phyloP scores from a whole-genome alignment of 768 basidiomycete genomes.

The Boletus sp. region DNA sequence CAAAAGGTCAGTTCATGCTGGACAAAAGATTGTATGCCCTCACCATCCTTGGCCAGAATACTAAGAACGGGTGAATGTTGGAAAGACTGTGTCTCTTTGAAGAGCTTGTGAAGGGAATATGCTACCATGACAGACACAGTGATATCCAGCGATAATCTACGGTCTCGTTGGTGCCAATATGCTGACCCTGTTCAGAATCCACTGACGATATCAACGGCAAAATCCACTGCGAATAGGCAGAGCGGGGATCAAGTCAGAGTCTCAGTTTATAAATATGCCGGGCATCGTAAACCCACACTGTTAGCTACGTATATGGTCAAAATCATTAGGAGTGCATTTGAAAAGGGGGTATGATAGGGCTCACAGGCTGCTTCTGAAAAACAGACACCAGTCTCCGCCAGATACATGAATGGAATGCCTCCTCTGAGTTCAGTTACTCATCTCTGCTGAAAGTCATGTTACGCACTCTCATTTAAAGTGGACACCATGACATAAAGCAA shows the following conservation, averaged over 20 bases:
- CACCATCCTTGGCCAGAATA: conserved; percentile 8
- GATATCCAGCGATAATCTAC: conserved; percentile 1
- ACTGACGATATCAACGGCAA: conserved; percentile 1
- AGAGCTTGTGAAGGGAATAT: conserved; percentile 4
- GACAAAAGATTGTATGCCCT: not conserved
- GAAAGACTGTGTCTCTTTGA: not conserved
- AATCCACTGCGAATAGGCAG: not conserved
- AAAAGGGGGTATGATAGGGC: not conserved
- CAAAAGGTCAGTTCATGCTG: not conserved
- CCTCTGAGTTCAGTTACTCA: not conserved
- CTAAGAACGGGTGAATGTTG: not conserved
- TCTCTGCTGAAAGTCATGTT: not conserved
- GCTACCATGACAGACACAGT: not conserved
- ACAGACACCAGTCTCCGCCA: not conserved
- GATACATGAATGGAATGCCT: not conserved
- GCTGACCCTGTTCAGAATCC: too few relatives aligned
- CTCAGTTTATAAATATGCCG: too few relatives aligned
- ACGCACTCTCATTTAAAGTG: not conserved
- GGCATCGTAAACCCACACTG: not conserved
- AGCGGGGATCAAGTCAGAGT: not conserved
- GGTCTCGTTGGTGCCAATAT: not conserved
- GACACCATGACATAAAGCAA: not conserved
- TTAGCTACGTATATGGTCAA: not conserved
- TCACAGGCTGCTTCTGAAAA: not conserved
- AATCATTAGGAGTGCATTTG: not conserved